Percentiles rank a stretch among this genome's conserved stretches.
Conservation (phyloP, 108 stramenopile genomes). For the Cylindrotheca fusiformis region DNA sequence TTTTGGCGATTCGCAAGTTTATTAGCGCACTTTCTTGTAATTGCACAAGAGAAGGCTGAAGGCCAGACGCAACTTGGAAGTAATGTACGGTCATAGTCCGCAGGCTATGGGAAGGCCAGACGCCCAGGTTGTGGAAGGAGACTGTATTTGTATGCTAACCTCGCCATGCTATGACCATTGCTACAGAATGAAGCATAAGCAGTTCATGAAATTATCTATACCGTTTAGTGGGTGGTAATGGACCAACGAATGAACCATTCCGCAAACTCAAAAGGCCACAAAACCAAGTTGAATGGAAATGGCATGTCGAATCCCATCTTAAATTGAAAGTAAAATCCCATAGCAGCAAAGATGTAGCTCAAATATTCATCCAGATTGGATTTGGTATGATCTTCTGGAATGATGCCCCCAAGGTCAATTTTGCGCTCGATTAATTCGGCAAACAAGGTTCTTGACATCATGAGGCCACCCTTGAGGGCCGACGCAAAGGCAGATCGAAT, state of each 20-base stretch:
- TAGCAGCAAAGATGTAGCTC: conserved; percentile 78
- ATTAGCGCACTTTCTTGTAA: too few relatives aligned
- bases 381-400: conserved; percentile 60
- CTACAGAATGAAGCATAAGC: too few relatives aligned
- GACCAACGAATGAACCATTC: conserved; percentile 41
- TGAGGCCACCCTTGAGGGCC: conserved; percentile 83
- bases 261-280: conserved; percentile 65
- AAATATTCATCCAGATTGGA: conserved; percentile 78
- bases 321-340: conserved; percentile 88
- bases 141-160: too few relatives aligned
- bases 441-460: conserved; percentile 80
- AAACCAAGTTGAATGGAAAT: conserved; percentile 83
- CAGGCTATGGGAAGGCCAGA: too few relatives aligned
- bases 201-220: too few relatives aligned
- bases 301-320: conserved; percentile 69
- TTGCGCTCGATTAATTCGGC: conserved; percentile 32
- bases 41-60: too few relatives aligned
- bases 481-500: conserved; percentile 87
- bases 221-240: too few relatives aligned
- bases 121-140: too few relatives aligned
- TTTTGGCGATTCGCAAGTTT: too few relatives aligned
- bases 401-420: conserved; percentile 43
- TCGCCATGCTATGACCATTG: too few relatives aligned
- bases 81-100: too few relatives aligned
- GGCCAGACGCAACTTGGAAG: too few relatives aligned